phyloP scores from a whole-genome alignment of 352 stramenopile genomes.

The Pythium scleroteichum region DNA sequence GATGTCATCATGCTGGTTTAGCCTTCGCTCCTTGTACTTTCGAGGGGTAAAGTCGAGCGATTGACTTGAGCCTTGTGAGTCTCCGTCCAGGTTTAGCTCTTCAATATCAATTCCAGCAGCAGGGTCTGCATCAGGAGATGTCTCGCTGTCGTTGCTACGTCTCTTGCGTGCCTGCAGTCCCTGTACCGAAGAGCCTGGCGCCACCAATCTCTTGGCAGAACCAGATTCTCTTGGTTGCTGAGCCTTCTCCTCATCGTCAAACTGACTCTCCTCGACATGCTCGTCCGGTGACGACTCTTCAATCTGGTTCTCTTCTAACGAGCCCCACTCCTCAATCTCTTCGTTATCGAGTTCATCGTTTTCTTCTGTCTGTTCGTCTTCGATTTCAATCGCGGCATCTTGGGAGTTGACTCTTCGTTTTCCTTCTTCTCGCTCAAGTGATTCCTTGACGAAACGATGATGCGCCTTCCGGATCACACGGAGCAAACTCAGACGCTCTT shows the following conservation, averaged over 20 bases:
- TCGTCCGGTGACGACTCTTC: slow-evolving; percentile 4
- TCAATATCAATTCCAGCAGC: slow-evolving; percentile 14
- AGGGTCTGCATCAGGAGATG: slow-evolving; percentile 16
- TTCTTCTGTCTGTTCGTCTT: slow-evolving; percentile 13
- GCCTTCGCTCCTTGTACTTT: slow-evolving; percentile 14
- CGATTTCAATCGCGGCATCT: slow-evolving; percentile 19
- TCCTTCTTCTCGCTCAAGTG: neutral
- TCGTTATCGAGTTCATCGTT: neutral
- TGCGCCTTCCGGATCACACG: slow-evolving; percentile 20
- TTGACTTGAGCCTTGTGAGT: slow-evolving; percentile 14
- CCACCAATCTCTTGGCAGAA: neutral
- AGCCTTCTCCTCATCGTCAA: slow-evolving; percentile 12
- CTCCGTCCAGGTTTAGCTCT: neutral
- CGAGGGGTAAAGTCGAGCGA: slow-evolving; percentile 20
- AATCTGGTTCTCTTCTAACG: slow-evolving; percentile 8
- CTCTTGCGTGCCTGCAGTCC: neutral
- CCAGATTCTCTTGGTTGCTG: slow-evolving; percentile 1
- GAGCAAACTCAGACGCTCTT: slow-evolving; percentile 19
- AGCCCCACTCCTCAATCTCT: slow-evolving; percentile 8
- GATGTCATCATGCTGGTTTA: slow-evolving; percentile 4
- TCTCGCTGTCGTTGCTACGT: slow-evolving; percentile 4
- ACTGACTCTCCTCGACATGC: slow-evolving; percentile 8
- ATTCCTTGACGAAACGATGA: neutral
- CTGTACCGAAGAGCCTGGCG: neutral
- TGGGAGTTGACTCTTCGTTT: neutral